Percentiles rank a stretch among this genome's conserved stretches.
phyloP scores from a whole-genome alignment of 208 protist genomes.

The Wallacemonas sp. region DNA sequence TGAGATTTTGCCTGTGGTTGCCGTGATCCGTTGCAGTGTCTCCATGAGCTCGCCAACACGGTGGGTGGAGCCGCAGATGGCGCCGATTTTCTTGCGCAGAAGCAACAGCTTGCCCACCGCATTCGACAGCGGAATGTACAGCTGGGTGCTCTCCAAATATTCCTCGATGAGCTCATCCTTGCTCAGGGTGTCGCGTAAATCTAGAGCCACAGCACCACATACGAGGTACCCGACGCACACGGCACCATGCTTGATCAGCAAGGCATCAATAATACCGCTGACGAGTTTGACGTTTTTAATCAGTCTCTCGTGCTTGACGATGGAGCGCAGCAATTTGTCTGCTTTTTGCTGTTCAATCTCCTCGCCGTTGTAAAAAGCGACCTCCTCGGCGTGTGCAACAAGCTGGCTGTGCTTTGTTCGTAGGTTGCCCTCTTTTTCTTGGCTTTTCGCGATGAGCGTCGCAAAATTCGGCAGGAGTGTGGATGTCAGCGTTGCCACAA shows the following conservation, averaged over 20 bases:
- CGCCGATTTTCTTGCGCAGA: constrained; percentile 77
- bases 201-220: constrained; percentile 58
- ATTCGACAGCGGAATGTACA: constrained; percentile 74
- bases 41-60: constrained; percentile 84
- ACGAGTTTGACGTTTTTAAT: constrained; percentile 81
- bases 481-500: constrained; percentile 60
- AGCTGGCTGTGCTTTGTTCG: constrained; percentile 80
- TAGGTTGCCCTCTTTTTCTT: constrained; percentile 83
- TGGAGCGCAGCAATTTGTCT: constrained; percentile 60
- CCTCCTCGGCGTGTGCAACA: constrained; percentile 85
- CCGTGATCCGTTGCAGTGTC: constrained; percentile 39
- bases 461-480: constrained; percentile 74
- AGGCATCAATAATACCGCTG: constrained; percentile 48
- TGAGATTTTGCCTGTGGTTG: constrained; percentile 20
- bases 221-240: constrained; percentile 71
- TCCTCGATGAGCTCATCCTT: constrained; percentile 64
- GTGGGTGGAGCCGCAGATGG: constrained; percentile 72
- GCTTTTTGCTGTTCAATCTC: constrained; percentile 77
- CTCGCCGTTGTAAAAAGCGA: constrained; percentile 91
- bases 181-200: constrained; percentile 27
- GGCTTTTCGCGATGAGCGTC: constrained; percentile 53
- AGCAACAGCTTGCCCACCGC: constrained; percentile 75
- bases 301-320: constrained; percentile 59
- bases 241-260: constrained; percentile 82
- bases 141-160: constrained; percentile 64